These are phyloP conservation scores for Excoecaria agallocha DNA, from an alignment of 345 rosid genomes.

Conservation along the genomic window DNA sequence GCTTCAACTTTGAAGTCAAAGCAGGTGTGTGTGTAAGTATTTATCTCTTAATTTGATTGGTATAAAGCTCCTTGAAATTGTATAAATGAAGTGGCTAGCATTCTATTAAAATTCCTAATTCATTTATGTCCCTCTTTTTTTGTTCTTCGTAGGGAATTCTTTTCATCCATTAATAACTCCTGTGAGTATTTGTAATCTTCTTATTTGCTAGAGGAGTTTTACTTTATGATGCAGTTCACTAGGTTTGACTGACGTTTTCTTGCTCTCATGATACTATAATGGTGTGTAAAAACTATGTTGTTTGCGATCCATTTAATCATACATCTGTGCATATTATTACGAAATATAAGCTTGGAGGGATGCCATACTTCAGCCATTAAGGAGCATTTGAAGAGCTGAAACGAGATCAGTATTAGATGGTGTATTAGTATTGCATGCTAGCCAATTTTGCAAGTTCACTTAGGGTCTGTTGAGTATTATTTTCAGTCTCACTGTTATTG, in stretches of 20 bases:
- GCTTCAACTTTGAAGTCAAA: constrained; percentile 34
- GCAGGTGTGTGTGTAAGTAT: constrained; percentile 50
- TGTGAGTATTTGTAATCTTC: constrained; percentile 41
- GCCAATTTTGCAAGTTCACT: not conserved
- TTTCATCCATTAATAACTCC: constrained; percentile 25
- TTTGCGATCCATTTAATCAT: not conserved
- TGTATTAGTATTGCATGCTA: no score
- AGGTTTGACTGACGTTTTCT: not conserved
- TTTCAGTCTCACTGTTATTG: not conserved
- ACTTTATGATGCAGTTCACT: not conserved
- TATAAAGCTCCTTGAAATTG: not conserved
- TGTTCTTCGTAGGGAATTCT: constrained; percentile 35
- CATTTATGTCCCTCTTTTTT: constrained; percentile 15
- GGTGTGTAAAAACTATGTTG: not conserved
- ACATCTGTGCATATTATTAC: not conserved
- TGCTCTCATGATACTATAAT: not conserved
- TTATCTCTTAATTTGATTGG: not conserved
- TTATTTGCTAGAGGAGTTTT: not conserved
- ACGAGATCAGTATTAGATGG: not conserved
- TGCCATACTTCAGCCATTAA: not conserved
- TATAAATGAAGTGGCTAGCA: not conserved
- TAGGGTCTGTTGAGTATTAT: not conserved
- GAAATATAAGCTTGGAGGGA: not conserved
- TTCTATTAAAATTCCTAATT: constrained; percentile 7
- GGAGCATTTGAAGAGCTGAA: not conserved